These are phyloP conservation scores for Fusarium heterosporum DNA, from an alignment of 2,329 filamentous ascomycete species.

Conservation along the genomic window DNA sequence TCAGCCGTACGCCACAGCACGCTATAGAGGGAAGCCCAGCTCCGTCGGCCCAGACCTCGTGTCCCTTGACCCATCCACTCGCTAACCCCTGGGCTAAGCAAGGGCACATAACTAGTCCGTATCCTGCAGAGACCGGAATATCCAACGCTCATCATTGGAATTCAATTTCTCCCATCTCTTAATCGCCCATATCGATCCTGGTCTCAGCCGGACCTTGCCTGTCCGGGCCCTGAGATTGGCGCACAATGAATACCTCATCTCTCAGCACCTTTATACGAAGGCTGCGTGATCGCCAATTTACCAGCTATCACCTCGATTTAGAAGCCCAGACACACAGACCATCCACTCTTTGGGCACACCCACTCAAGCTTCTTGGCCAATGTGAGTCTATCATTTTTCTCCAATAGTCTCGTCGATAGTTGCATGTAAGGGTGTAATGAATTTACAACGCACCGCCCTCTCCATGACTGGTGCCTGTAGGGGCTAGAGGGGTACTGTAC, in stretches of 20 bases:
- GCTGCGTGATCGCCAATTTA: slow-evolving; percentile 21
- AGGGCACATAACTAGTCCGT: slow-evolving; percentile 14
- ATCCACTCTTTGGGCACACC: slow-evolving; percentile 6
- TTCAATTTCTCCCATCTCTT: background rate
- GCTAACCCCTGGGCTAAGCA: slow-evolving; percentile 15
- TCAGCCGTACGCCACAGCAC: background rate
- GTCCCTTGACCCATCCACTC: no score
- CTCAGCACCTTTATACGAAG: slow-evolving; percentile 5
- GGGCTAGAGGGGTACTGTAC: background rate
- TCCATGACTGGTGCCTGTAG: background rate
- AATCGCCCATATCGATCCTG: background rate
- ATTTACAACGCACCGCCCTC: background rate
- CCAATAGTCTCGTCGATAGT: slow-evolving; percentile 21
- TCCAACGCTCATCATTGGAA: slow-evolving; percentile 1
- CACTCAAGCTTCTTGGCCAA: slow-evolving; percentile 18
- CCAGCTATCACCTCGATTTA: slow-evolving; percentile 24
- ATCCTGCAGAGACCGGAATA: slow-evolving; percentile 14
- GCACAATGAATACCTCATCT: slow-evolving; percentile 6
- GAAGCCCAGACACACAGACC: slow-evolving; percentile 25
- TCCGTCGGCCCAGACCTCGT: slow-evolving; percentile 8
- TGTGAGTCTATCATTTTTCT: slow-evolving; percentile 12
- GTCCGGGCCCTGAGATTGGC: background rate
- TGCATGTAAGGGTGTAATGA: background rate
- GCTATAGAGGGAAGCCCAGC: slow-evolving; percentile 18
- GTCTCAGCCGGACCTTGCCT: slow-evolving; percentile 12